A percentile compares a stretch with the other conserved stretches of the same genome.
phyloP scores from a whole-genome alignment of 2,329 filamentous ascomycete species.

The Fusarium redolens region DNA sequence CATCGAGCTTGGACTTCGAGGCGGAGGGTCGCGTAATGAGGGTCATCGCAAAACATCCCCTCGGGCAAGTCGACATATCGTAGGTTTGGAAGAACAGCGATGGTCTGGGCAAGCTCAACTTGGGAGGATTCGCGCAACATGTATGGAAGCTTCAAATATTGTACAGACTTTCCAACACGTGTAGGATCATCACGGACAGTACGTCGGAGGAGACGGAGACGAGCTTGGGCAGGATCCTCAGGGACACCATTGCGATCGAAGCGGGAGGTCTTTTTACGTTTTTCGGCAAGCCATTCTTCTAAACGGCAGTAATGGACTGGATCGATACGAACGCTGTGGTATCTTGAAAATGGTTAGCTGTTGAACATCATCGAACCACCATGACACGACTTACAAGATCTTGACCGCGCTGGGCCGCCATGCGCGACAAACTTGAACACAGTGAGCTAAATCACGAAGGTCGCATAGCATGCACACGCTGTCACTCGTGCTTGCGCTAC shows the following conservation, averaged over 20 bases:
- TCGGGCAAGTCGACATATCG: slow-evolving; percentile 92
- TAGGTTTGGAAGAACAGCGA: slow-evolving; percentile 86
- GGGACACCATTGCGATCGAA: slow-evolving; percentile 83
- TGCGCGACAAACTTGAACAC: slow-evolving; percentile 76
- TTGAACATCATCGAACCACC: background rate
- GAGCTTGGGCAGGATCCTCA: slow-evolving; percentile 80
- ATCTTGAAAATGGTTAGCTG: slow-evolving; percentile 62
- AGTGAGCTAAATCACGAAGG: slow-evolving; percentile 86
- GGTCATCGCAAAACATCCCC: slow-evolving; percentile 85
- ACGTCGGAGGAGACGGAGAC: slow-evolving; percentile 82
- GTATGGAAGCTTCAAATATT: slow-evolving; percentile 89
- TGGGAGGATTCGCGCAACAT: slow-evolving; percentile 93
- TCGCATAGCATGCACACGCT: slow-evolving; percentile 94
- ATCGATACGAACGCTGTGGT: slow-evolving; percentile 91
- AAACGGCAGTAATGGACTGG: slow-evolving; percentile 93
- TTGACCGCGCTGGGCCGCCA: slow-evolving; percentile 71
- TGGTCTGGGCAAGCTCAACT: slow-evolving; percentile 83
- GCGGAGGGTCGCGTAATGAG: slow-evolving; percentile 77
- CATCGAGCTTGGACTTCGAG: slow-evolving; percentile 88
- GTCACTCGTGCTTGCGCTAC: slow-evolving; percentile 71
- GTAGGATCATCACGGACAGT: slow-evolving; percentile 82
- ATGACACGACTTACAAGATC: slow-evolving; percentile 67
- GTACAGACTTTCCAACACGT: slow-evolving; percentile 74
- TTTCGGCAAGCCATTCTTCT: slow-evolving; percentile 83
- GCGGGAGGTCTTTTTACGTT: slow-evolving; percentile 78